Conservation (phyloP, 805 yeast species). For the Cyberlindnera petersonii region DNA sequence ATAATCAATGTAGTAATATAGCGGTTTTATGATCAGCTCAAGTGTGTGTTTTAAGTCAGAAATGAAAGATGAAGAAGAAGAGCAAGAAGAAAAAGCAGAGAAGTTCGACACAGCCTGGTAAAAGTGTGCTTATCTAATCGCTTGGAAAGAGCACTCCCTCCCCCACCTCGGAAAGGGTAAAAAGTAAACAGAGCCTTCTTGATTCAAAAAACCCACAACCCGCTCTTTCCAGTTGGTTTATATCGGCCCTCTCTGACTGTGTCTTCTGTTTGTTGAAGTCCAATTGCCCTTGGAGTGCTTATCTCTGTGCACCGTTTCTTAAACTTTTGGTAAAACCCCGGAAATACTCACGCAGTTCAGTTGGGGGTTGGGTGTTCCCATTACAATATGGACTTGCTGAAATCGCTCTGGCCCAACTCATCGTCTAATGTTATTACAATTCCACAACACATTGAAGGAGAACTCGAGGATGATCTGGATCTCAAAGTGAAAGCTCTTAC, state of each 20-base stretch:
- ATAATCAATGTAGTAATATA: too few species aligned
- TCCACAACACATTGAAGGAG: slow-evolving; percentile 46
- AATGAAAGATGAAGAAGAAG: too few species aligned
- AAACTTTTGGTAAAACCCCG: background rate
- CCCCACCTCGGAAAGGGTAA: slow-evolving; percentile 1
- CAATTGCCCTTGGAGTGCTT: too few species aligned
- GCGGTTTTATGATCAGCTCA: too few species aligned
- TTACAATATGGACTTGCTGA: slow-evolving; percentile 23
- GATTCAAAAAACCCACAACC: background rate
- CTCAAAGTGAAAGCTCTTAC: slow-evolving; percentile 56
- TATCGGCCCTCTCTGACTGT: too few species aligned
- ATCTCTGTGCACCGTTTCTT: too few species aligned
- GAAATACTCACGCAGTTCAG: background rate
- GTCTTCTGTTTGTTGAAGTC: too few species aligned
- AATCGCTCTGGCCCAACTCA: slow-evolving; percentile 33
- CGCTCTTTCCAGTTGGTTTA: too few species aligned
- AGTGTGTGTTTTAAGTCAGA: too few species aligned
- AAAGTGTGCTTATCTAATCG: background rate
- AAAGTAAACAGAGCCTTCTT: slow-evolving; percentile 1
- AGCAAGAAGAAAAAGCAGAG: too few species aligned
- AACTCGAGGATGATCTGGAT: slow-evolving; percentile 53
- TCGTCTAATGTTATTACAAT: slow-evolving; percentile 36
- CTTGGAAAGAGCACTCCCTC: too few species aligned
- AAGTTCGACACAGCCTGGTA: background rate
- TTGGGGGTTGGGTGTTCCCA: too few species aligned